Conservation (phyloP, 2,329 filamentous ascomycete genomes). For the Escovopsis weberi region DNA sequence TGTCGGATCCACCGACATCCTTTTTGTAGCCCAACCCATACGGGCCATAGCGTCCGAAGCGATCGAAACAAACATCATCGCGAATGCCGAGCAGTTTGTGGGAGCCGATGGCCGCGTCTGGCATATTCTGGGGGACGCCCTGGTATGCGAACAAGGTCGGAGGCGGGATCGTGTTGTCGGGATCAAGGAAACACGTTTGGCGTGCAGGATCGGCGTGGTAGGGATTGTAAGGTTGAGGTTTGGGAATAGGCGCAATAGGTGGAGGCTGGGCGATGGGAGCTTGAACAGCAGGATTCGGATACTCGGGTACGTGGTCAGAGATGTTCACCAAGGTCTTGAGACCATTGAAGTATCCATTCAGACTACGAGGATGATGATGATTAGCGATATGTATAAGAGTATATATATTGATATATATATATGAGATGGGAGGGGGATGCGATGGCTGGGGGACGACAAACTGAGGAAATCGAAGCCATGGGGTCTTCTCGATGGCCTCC, state of each 20-base stretch:
- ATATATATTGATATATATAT: too few relatives aligned
- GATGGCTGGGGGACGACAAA: conserved; percentile 12
- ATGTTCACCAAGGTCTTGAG: conserved; percentile 54
- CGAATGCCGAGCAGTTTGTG: conserved; percentile 59
- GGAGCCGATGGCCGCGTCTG: conserved; percentile 63
- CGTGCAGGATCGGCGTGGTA: conserved; percentile 42
- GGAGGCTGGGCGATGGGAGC: conserved; percentile 20
- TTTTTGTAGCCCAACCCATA: conserved; percentile 76
- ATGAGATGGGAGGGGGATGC: not conserved
- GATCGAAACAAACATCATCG: conserved; percentile 74
- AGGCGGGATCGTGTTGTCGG: conserved; percentile 37
- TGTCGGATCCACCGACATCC: conserved; percentile 54
- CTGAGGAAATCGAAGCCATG: conserved; percentile 27
- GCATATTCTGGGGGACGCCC: conserved; percentile 61
- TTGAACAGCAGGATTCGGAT: conserved; percentile 35
- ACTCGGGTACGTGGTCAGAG: conserved; percentile 55
- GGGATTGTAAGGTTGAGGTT: conserved; percentile 45
- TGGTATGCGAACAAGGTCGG: conserved; percentile 54
- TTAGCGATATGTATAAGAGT: not conserved
- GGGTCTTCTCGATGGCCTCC: conserved; percentile 19
- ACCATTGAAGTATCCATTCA: conserved; percentile 69
- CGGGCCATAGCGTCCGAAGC: conserved; percentile 69
- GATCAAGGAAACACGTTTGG: conserved; percentile 49
- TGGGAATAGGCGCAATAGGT: conserved; percentile 24
- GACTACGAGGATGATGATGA: conserved; percentile 30